These are phyloP conservation scores for Fusarium albosuccineum DNA, from an alignment of 2,329 filamentous ascomycete species.

Conservation along the genomic window DNA sequence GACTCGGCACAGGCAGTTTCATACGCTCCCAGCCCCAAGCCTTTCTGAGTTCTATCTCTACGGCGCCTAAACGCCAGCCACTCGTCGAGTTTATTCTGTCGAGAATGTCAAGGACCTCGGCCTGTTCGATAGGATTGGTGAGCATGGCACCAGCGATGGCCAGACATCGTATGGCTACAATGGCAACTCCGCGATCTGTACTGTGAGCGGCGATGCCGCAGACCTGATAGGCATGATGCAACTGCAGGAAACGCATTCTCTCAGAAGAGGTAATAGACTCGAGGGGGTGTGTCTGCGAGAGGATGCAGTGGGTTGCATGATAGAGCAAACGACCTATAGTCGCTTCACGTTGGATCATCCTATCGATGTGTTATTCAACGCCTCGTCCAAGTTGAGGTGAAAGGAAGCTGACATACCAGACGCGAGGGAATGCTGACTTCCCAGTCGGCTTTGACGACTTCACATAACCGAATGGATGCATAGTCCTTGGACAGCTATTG, in stretches of 20 bases:
- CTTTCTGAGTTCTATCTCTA: constrained; percentile 79
- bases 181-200: constrained; percentile 83
- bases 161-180: constrained; percentile 82
- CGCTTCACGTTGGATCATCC: constrained; percentile 85
- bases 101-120: constrained; percentile 83
- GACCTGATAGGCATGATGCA: constrained; percentile 83
- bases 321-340: constrained; percentile 89
- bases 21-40: constrained; percentile 77
- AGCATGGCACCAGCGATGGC: constrained; percentile 82
- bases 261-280: constrained; percentile 68
- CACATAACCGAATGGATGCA: constrained; percentile 87
- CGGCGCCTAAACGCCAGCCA: constrained; percentile 80
- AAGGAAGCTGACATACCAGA: constrained; percentile 72
- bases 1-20: constrained; percentile 21
- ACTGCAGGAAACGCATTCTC: constrained; percentile 78
- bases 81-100: constrained; percentile 80
- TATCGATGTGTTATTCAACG: constrained; percentile 47
- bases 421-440: constrained; percentile 84
- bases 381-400: not conserved
- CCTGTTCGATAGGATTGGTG: constrained; percentile 76
- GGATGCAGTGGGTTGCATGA: constrained; percentile 85
- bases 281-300: constrained; percentile 83
- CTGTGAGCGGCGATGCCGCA: constrained; percentile 91
- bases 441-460: constrained; percentile 74
- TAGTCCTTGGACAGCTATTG: constrained; percentile 80